Conservation (phyloP, 2,329 filamentous ascomycete genomes). For the Sarocladium brachiariae region DNA sequence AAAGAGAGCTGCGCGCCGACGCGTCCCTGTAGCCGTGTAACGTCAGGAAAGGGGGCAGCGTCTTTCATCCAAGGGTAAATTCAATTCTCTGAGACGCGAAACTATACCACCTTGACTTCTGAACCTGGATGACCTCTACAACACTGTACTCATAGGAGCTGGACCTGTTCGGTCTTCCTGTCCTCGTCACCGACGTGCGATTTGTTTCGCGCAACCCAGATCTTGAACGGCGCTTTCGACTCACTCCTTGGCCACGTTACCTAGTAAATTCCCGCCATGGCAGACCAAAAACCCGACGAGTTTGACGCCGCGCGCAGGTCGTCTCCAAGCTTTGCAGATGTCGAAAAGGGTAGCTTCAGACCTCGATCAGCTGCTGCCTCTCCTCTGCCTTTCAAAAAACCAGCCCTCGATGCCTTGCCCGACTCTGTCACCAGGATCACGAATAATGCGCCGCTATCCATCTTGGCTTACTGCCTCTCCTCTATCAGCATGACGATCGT, state of each 20-base stretch:
- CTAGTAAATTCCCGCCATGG: background rate
- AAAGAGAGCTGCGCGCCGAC: background rate
- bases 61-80: background rate
- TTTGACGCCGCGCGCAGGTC: background rate
- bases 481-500: slow-evolving; percentile 96
- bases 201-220: background rate
- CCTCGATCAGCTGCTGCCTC: slow-evolving; percentile 6
- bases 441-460: slow-evolving; percentile 7
- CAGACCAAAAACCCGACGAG: background rate
- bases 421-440: slow-evolving; percentile 3
- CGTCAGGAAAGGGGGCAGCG: background rate
- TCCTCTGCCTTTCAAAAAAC: background rate
- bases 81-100: background rate
- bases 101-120: background rate
- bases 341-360: slow-evolving; percentile 5
- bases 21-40: slow-evolving; percentile 2
- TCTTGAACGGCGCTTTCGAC: background rate
- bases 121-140: background rate
- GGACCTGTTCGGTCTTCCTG: background rate
- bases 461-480: slow-evolving; percentile 78
- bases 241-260: background rate
- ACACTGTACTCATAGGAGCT: background rate
- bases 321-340: slow-evolving; percentile 5
- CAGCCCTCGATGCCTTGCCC: background rate
- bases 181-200: background rate